Percentiles rank a stretch among this genome's conserved stretches.
phyloP scores from a whole-genome alignment of 2,329 filamentous ascomycete genomes.

The Raffaelea albimanens region DNA sequence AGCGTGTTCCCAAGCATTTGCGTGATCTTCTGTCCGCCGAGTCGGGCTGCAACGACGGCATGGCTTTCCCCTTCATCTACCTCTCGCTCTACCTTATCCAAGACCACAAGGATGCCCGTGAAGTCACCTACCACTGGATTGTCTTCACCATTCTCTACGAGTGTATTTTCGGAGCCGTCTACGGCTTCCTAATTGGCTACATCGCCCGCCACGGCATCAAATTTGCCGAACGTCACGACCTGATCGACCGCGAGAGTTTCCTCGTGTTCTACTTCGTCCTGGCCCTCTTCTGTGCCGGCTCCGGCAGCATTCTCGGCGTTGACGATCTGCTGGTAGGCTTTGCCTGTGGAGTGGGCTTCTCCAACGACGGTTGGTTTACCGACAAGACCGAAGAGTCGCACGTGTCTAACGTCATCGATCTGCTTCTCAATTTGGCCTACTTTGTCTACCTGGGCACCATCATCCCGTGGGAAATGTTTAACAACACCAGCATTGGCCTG shows the following conservation, averaged over 20 bases:
- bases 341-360: conserved; percentile 93
- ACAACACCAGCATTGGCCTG: conserved; percentile 62
- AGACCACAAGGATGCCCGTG: conserved; percentile 57
- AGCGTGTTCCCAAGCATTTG: conserved; percentile 93
- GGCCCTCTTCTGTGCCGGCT: conserved; percentile 89
- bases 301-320: conserved; percentile 80
- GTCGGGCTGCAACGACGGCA: conserved; percentile 97
- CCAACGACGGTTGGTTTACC: conserved; percentile 97
- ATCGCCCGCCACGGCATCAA: conserved; percentile 85
- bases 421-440: conserved; percentile 93
- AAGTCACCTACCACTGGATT: conserved; percentile 79
- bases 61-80: conserved; percentile 98
- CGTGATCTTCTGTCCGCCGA: conserved; percentile 91
- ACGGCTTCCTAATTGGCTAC: conserved; percentile 81
- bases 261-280: conserved; percentile 98
- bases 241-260: conserved; percentile 95
- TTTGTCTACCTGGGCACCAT: conserved; percentile 98
- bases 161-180: conserved; percentile 85
- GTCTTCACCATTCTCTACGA: conserved; percentile 89
- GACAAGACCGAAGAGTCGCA: conserved; percentile 98
- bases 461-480: conserved; percentile 91
- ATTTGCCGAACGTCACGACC: conserved; percentile 68
- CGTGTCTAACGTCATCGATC: conserved; percentile 97
- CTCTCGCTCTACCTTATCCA: conserved; percentile 82
- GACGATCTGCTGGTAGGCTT: conserved; percentile 95